These are phyloP conservation scores for Diaporthe australafricana DNA, from an alignment of 2,329 filamentous ascomycete species.

Conservation along the genomic window DNA sequence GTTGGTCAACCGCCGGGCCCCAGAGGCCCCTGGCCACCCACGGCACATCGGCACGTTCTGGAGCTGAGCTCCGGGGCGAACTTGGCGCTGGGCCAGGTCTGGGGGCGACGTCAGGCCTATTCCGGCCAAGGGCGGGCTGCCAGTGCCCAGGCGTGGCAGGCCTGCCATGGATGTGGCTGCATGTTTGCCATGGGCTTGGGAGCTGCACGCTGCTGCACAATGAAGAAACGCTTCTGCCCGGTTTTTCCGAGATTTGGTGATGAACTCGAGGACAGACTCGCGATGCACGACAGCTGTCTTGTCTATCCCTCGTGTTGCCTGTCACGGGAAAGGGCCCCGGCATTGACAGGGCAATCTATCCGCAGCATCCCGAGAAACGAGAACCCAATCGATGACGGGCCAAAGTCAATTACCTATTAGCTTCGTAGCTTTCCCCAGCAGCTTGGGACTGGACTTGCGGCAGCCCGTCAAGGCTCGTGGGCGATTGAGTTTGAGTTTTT, in stretches of 20 bases:
- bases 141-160: neutral
- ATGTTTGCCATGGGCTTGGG: neutral
- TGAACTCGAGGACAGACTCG: neutral
- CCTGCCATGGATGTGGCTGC: neutral
- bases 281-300: constrained; percentile 17
- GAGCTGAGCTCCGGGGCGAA: neutral
- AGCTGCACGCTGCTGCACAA: neutral
- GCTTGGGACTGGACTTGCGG: neutral
- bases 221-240: neutral
- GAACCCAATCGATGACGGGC: constrained; percentile 4
- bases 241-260: neutral
- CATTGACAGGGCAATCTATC: neutral
- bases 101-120: constrained; percentile 1
- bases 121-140: constrained; percentile 2
- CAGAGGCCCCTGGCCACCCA: neutral
- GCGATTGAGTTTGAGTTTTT: constrained; percentile 1
- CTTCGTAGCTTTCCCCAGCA: neutral
- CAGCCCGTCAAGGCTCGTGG: neutral
- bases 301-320: neutral
- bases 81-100: neutral
- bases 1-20: neutral
- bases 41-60: constrained; percentile 24
- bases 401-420: neutral
- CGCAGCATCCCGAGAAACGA: neutral
- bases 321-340: neutral